These are phyloP conservation scores for Podila epicladia DNA, from an alignment of 192 early-diverging fungal genomes.

Conservation along the genomic window DNA sequence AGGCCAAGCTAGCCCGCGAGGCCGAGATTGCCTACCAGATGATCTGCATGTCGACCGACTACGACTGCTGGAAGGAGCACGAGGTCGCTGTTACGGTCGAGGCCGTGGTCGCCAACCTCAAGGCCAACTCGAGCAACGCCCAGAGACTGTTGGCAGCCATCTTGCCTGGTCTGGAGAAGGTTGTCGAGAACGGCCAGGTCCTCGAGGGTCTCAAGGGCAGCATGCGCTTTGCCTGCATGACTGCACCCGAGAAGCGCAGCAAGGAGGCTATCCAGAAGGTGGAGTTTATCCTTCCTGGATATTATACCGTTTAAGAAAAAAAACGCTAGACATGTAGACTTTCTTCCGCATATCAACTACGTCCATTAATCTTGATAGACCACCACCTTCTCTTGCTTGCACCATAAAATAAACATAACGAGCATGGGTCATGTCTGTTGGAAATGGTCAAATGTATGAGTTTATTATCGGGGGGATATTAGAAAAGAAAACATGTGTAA, in stretches of 20 bases:
- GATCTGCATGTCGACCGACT: constrained; percentile 99
- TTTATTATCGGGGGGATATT: no score
- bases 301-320: constrained; percentile 57
- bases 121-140: constrained; percentile 85
- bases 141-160: constrained; percentile 79
- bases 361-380: no score
- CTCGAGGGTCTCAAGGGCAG: constrained; percentile 76
- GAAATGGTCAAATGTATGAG: no score
- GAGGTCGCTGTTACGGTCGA: constrained; percentile 89
- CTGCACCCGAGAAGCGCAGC: constrained; percentile 76
- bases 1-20: constrained; percentile 97
- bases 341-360: no score
- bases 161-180: constrained; percentile 79
- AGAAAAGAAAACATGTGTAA: constrained; percentile 1
- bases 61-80: constrained; percentile 88
- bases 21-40: constrained; percentile 99
- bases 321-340: no score
- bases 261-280: constrained; percentile 79
- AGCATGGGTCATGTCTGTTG: neutral
- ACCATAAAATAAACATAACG: neutral
- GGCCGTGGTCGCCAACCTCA: constrained; percentile 89
- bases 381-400: no score
- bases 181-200: constrained; percentile 61
- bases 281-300: constrained; percentile 85
- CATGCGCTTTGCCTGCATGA: constrained; percentile 90